These are phyloP conservation scores for Zea mays DNA, from an alignment of 176 grass and related monocot species.

Conservation along the genomic window DNA sequence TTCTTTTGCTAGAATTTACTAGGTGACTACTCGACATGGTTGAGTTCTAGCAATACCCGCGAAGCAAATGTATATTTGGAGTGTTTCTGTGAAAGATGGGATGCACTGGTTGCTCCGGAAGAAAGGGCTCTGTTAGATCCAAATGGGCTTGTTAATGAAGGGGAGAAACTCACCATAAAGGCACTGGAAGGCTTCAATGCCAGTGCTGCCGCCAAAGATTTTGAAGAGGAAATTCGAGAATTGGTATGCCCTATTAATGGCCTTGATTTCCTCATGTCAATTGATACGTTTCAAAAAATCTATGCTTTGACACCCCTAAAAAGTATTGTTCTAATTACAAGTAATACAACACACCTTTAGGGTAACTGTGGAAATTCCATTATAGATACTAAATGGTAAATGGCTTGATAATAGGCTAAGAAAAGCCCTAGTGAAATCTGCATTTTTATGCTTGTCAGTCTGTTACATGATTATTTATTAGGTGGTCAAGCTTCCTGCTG, in stretches of 20 bases:
- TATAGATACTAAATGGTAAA: constrained; percentile 5
- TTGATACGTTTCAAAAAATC: constrained; percentile 35
- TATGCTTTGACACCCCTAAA: neutral
- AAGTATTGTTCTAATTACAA: constrained; percentile 15
- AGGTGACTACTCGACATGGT: constrained; percentile 71
- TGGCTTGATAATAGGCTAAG: neutral
- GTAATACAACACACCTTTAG: neutral
- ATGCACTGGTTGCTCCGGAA: constrained; percentile 50
- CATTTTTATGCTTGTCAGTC: neutral
- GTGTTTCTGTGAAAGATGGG: constrained; percentile 59
- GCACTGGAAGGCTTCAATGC: constrained; percentile 68
- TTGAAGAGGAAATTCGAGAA: constrained; percentile 91
- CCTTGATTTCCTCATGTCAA: constrained; percentile 1
- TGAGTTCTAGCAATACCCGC: constrained; percentile 63
- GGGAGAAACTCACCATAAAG: constrained; percentile 53
- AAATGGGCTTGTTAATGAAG: constrained; percentile 41
- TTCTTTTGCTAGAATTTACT: constrained; percentile 65
- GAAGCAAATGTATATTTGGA: constrained; percentile 83
- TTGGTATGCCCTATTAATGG: constrained; percentile 59
- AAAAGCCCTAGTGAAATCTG: constrained; percentile 15
- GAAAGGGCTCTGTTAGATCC: constrained; percentile 42
- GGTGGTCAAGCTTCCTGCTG: constrained; percentile 3
- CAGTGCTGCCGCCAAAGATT: constrained; percentile 69
- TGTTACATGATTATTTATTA: neutral
- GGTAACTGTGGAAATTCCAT: neutral